Evolutionary conservation across 345 rosid species (phyloP).

Genomic region (thale cress (Arabidopsis thaliana)): TAIR10.1 NC_003070.9:10985001-10985500

Average conservation of each 20-base stretch:
- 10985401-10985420: constrained; percentile 54
- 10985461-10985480: constrained; percentile 44
- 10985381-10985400: constrained; percentile 44
- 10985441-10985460: constrained; percentile 24
- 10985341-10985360: constrained; percentile 44
- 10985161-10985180: constrained; percentile 27
- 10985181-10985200: constrained; percentile 40
- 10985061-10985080: constrained; percentile 17
- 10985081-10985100: background rate
- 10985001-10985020: constrained; percentile 13
- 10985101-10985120: constrained; percentile 25
- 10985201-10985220: constrained; percentile 35
- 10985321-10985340: constrained; percentile 52
- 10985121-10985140: constrained; percentile 40
- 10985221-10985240: constrained; percentile 35
- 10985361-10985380: constrained; percentile 44
- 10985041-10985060: constrained; percentile 27
- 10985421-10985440: constrained; percentile 16
- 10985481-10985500: constrained; percentile 70
- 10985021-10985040: constrained; percentile 33
- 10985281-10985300: constrained; percentile 31
- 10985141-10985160: constrained; percentile 25
- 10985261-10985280: constrained; percentile 23
- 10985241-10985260: constrained; percentile 30
- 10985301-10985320: constrained; percentile 48